A percentile compares a stretch with the other conserved stretches of the same genome.
Conservation (phyloP, 2,329 filamentous ascomycete species). For the Alternaria postmessia region DNA sequence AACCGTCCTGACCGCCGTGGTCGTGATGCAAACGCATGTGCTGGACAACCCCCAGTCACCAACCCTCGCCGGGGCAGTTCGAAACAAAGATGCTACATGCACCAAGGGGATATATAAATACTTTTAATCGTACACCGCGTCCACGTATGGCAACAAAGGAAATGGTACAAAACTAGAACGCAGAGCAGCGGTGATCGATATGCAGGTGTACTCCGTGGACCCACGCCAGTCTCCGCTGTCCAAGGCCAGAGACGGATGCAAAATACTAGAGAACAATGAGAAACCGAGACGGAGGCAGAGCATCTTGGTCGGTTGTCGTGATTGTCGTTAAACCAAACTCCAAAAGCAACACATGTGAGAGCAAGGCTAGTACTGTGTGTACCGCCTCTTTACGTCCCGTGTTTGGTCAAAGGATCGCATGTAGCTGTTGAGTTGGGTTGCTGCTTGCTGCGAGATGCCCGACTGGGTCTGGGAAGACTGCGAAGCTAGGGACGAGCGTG, state of each 20-base stretch:
- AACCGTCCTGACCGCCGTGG: conserved; percentile 23
- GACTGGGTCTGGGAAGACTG: conserved; percentile 62
- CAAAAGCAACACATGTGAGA: conserved; percentile 4
- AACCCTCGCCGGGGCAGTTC: conserved; percentile 28
- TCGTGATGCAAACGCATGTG: conserved; percentile 15
- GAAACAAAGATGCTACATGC: conserved; percentile 18
- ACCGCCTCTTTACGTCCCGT: conserved; percentile 63
- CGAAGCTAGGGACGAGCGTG: conserved; percentile 84
- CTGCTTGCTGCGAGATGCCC: conserved; percentile 76
- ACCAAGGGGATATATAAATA: conserved; percentile 36
- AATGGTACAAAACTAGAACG: conserved; percentile 34
- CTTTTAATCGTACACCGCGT: conserved; percentile 44
- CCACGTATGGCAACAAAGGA: conserved; percentile 28
- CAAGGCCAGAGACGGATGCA: conserved; percentile 24
- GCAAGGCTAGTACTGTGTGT: conserved; percentile 40
- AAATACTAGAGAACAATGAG: conserved; percentile 12
- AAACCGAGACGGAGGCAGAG: conserved; percentile 11
- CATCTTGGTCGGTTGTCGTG: conserved; percentile 21
- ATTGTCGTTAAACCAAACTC: conserved; percentile 32
- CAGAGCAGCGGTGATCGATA: conserved; percentile 26
- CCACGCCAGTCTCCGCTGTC: conserved; percentile 22
- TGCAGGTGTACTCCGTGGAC: conserved; percentile 36
- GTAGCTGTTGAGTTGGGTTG: conserved; percentile 83
- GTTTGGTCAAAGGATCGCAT: conserved; percentile 88
- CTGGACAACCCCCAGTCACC: conserved; percentile 15